These are phyloP conservation scores for Tillandsia leiboldiana DNA, from an alignment of 176 grass and related monocot species.

Conservation along the genomic window DNA sequence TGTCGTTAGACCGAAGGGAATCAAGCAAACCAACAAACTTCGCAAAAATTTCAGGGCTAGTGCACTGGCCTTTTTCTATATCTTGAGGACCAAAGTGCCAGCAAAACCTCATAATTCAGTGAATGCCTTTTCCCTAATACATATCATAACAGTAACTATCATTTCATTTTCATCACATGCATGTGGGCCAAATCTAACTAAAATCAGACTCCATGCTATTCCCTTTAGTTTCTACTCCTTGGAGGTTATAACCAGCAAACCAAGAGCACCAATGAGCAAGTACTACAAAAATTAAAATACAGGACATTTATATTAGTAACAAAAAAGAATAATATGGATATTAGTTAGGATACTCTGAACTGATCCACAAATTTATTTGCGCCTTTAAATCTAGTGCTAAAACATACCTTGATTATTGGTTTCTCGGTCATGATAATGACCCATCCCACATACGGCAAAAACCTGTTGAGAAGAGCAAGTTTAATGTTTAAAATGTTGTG, in stretches of 20 bases:
- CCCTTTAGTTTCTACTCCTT: slow-evolving; percentile 33
- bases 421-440: slow-evolving; percentile 85
- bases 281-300: slow-evolving; percentile 37
- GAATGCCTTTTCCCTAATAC: too few species aligned
- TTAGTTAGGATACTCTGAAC: background rate
- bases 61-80: slow-evolving; percentile 61
- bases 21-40: slow-evolving; percentile 91
- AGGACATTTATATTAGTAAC: background rate
- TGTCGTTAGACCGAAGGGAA: slow-evolving; percentile 55
- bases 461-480: slow-evolving; percentile 28
- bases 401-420: slow-evolving; percentile 62
- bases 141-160: too few species aligned
- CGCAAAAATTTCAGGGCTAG: slow-evolving; percentile 57
- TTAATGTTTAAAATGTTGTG: background rate
- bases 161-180: too few species aligned
- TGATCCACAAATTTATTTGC: background rate
- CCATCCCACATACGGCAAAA: slow-evolving; percentile 71
- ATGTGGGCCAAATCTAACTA: background rate
- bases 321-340: background rate
- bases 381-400: background rate
- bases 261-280: slow-evolving; percentile 50
- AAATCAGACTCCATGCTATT: background rate
- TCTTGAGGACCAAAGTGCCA: slow-evolving; percentile 69
- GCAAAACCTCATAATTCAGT: too few species aligned
- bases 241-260: slow-evolving; percentile 57